Evolutionary conservation across 2,329 filamentous ascomycete genomes (phyloP), one percentile per base, ranked within the genome.

Genomic region (Alternaria novae-zelandiae): DNA sequence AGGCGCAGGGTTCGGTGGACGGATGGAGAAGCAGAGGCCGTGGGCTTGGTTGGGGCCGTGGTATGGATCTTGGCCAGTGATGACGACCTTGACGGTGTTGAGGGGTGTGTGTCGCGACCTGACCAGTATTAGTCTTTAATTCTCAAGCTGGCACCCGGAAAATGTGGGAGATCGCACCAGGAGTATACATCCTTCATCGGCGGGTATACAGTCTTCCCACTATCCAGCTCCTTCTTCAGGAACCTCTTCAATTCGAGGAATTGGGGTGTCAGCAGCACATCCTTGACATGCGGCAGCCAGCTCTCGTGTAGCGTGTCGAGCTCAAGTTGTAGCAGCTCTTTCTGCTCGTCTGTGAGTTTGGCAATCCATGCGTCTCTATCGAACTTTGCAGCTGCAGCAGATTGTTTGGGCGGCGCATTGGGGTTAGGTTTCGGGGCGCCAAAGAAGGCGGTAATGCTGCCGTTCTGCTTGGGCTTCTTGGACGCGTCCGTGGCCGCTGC

Each of bases 91-190:
- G 79, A 98, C 94, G 13, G 86, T 90, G 82, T 90, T 84, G 72
- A 99, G 90, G 8, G 96, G 94, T 1, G 95, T 97, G 79, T 97
- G 91, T 25, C 94, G 91, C 64, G 95, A 97, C 95, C 95, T 97
- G 63, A 28, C 4, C 43, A 45, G n/a, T 36, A 20, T 68, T 13
- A 72, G 64, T 54, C 47, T 21, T 26, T 15, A 28, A 9, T 10
- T 10, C 11, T 13, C 23, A 13, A 21, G 11, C 28, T 15, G 11
- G 13, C n/a, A 20, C 13, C 15, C 12, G 15, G 41, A 15, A 57
- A n/a, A 36, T 5, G 5, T 26, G 21, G 36, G 20, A 51, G 13
- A 47, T 69, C 86, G 60, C 84, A 97, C 96, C 96, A 99, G 68
- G 93, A 96, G 81, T 99, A 99, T 12, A 99, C 89, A 73, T 99